Percentiles rank a stretch among this genome's conserved stretches.
Conservation (phyloP, 1,139 yeast genomes). For the Oligophagozyma castellii region DNA sequence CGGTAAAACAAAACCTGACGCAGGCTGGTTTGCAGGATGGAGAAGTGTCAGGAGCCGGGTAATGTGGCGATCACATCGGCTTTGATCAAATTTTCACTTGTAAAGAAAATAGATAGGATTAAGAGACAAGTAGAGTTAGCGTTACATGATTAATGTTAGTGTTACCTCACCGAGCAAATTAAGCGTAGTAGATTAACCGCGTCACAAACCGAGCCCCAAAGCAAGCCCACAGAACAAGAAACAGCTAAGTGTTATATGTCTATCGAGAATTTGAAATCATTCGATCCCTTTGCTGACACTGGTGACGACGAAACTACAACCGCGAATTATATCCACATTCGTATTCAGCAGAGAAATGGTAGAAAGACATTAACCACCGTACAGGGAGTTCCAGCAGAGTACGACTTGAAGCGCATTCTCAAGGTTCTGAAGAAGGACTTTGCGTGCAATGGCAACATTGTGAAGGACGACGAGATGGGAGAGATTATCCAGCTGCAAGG, state of each 20-base stretch:
- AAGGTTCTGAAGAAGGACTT: constrained; percentile 94
- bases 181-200: too few relatives aligned
- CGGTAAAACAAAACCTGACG: too few relatives aligned
- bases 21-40: too few relatives aligned
- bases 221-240: too few relatives aligned
- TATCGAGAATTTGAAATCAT: constrained; percentile 93
- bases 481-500: constrained; percentile 98
- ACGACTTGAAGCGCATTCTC: constrained; percentile 85
- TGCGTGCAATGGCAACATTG: constrained; percentile 98
- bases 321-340: constrained; percentile 90
- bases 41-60: too few relatives aligned
- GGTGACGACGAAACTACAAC: constrained; percentile 98
- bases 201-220: too few relatives aligned
- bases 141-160: too few relatives aligned
- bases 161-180: too few relatives aligned
- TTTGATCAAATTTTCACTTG: too few relatives aligned
- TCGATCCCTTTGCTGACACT: constrained; percentile 99
- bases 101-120: too few relatives aligned
- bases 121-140: too few relatives aligned
- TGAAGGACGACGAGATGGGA: constrained; percentile 91
- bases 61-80: too few relatives aligned
- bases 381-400: constrained; percentile 92
- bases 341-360: constrained; percentile 99
- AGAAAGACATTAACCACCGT: constrained; percentile 98
- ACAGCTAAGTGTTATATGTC: constrained; percentile 28